Conservation (phyloP, 345 rosid species). For the Raphanus raphanistrum region DNA sequence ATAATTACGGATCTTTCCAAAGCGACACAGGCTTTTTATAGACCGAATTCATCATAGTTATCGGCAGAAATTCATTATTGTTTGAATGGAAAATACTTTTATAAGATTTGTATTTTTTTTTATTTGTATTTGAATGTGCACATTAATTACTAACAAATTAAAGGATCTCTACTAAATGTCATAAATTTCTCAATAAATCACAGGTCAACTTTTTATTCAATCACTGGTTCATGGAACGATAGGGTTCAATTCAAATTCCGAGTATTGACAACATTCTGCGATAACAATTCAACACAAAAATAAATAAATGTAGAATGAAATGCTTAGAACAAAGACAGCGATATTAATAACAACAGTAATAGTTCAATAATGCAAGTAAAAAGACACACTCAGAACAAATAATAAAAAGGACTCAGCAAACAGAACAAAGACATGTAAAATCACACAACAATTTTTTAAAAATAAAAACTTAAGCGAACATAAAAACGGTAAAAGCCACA, state of each 20-base stretch:
- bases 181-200: no score
- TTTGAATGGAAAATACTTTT: no score
- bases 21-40: not conserved
- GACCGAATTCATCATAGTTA: not conserved
- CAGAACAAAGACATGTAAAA: not conserved
- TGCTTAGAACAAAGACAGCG: not conserved
- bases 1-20: not conserved
- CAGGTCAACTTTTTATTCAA: no score
- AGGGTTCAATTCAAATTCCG: not conserved
- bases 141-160: no score
- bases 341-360: not conserved
- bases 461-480: conserved; percentile 8
- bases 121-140: no score
- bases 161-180: no score
- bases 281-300: not conserved
- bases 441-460: not conserved
- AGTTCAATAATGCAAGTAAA: not conserved
- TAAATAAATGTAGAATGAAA: not conserved
- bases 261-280: no score
- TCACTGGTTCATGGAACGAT: not conserved
- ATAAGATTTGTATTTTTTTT: no score
- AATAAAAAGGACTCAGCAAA: conserved; percentile 2
- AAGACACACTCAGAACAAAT: not conserved
- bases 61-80: no score
- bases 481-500: conserved; percentile 1